phyloP scores from a whole-genome alignment of 768 basidiomycete species.

The Phanerochaete carnosa region DNA sequence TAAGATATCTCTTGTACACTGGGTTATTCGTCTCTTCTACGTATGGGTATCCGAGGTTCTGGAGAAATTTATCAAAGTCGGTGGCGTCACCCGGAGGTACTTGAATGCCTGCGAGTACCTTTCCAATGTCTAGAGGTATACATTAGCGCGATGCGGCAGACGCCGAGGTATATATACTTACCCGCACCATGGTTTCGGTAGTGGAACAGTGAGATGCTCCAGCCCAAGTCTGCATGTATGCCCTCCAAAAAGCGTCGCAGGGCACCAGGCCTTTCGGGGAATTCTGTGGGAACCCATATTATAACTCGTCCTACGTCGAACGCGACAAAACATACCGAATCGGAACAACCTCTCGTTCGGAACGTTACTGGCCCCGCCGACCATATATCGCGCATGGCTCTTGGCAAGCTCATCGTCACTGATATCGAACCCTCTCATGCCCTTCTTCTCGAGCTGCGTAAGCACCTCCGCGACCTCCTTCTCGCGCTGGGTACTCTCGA shows the following conservation, averaged over 20 bases:
- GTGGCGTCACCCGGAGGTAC: constrained; percentile 68
- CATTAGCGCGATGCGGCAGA: neutral
- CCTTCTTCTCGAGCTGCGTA: constrained; percentile 52
- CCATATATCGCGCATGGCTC: constrained; percentile 90
- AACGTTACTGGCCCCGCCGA: constrained; percentile 79
- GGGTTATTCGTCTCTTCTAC: constrained; percentile 92
- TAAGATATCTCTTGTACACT: constrained; percentile 75
- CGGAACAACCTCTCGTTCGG: constrained; percentile 86
- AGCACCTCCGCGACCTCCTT: constrained; percentile 67
- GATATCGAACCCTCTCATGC: constrained; percentile 86
- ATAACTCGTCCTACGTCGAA: neutral
- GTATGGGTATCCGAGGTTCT: constrained; percentile 78
- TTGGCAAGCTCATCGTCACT: constrained; percentile 96
- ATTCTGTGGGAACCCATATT: constrained; percentile 51
- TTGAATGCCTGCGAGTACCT: constrained; percentile 90
- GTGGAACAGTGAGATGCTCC: constrained; percentile 97
- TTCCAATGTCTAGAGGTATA: constrained; percentile 72
- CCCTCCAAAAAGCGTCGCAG: constrained; percentile 86
- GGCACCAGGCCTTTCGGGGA: constrained; percentile 92
- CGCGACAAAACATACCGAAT: constrained; percentile 64
- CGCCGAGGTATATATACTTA: constrained; percentile 33
- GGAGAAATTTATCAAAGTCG: constrained; percentile 72
- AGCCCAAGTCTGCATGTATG: constrained; percentile 57
- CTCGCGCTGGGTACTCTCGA: constrained; percentile 54
- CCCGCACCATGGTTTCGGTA: constrained; percentile 98